Conservation (phyloP, 139 green algal species). For the Closterium sp. region DNA sequence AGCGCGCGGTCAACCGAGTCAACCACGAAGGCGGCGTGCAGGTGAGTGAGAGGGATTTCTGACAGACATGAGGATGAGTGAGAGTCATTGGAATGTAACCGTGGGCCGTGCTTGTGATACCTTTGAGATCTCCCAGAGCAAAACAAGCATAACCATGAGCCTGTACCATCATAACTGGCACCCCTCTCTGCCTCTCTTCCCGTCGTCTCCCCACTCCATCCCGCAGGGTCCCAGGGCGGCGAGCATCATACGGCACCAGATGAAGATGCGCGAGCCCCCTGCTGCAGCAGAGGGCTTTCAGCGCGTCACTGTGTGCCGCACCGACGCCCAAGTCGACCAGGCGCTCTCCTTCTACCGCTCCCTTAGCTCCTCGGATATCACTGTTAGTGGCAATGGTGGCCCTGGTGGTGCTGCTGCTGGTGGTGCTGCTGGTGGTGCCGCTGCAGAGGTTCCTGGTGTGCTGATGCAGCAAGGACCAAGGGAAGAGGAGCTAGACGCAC, state of each 20-base stretch:
- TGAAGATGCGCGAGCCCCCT: not conserved
- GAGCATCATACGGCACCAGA: not conserved
- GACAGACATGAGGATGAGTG: not conserved
- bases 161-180: no score
- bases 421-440: not conserved
- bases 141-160: no score
- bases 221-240: constrained; percentile 11
- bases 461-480: not conserved
- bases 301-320: constrained; percentile 23
- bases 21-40: constrained; percentile 44
- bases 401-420: not conserved
- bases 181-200: no score
- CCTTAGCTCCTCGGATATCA: not conserved
- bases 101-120: no score
- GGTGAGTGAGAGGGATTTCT: constrained; percentile 5
- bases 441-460: not conserved
- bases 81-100: no score
- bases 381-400: not conserved
- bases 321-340: constrained; percentile 47
- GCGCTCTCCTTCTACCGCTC: constrained; percentile 46
- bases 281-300: constrained; percentile 26
- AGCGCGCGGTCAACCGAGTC: constrained; percentile 7
- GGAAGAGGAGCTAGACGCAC: not conserved
- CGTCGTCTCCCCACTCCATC: not conserved
- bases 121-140: no score